Base-by-base conservation (phyloP, 176 grass and related monocot species). In the Oryza coarctata region DNA sequence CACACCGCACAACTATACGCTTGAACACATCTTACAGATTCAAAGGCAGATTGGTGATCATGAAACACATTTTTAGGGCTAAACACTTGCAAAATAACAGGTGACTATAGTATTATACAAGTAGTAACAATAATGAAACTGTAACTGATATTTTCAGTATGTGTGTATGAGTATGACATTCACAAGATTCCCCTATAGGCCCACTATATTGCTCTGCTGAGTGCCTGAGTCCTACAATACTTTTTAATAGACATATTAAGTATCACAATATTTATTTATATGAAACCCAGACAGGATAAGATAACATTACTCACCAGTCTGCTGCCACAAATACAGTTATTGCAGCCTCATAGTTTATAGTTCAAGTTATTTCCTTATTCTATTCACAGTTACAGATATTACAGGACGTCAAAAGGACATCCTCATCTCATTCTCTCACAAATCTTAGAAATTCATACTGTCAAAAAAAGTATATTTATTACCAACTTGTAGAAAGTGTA, bases 321-420 rank as follows among this genome's bases (percentile, higher is more conserved):
- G 62, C 5, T 39, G 15, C 22, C 39, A 66, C 31, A 83, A 9
- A 52, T 35, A 55, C 12, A 39, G 15, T 55, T 2, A 58, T 10
- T 38, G n/a, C 13, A 27, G 77, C 44, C 6, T 15, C 50, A 22
- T 55, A 49, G 5, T 67, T 49, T n/a, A 36, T 36, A 74, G 7
- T 26, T 12, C 60, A 83, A 74, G 61, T 15, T 2, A 62, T 82
- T 82, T 25, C 58, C 13, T 22, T 43, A 68, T 76, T 84, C 40
- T 72, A 23, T 72, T 27, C 43, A 50, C 40, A 65, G 29, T 18
- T 64, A 64, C 6, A 36, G 22, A 38, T 52, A 66, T 17, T 28
- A 80, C 25, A 74, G 30, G 20, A 10, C 14, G 6, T 17, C 2
- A 65, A 75, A 68, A 57, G n/a, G 23, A 20, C 14, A 84, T 67